Percentiles rank a stretch among this genome's conserved stretches.
phyloP scores from a whole-genome alignment of 139 green algal species.

The Haematococcus lacustris region DNA sequence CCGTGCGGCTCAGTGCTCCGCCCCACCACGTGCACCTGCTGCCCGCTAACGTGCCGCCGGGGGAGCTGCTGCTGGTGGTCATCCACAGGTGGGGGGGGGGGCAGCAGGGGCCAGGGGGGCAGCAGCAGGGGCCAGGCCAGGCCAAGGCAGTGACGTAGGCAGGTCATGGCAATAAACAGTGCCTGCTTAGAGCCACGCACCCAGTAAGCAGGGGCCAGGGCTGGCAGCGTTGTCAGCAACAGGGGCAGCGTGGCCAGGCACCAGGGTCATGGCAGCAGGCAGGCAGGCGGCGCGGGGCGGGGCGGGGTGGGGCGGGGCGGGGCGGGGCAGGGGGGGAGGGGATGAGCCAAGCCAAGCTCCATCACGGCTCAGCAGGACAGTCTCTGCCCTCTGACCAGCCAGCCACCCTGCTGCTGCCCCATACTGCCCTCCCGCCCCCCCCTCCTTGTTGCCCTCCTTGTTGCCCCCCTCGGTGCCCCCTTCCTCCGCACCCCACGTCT shows the following conservation, averaged over 20 bases:
- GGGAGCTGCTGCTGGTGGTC: slow-evolving; percentile 42
- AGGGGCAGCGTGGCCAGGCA: neutral
- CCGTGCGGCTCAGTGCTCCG: slow-evolving; percentile 15
- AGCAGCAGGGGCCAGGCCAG: too few relatives aligned
- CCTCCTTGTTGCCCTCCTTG: too few relatives aligned
- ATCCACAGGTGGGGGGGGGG: slow-evolving; percentile 35
- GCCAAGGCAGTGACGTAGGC: too few relatives aligned
- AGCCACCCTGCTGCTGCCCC: neutral
- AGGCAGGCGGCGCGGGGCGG: too few relatives aligned
- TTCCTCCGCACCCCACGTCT: neutral
- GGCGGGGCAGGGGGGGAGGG: too few relatives aligned
- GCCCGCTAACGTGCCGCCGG: slow-evolving; percentile 14
- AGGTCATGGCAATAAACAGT: neutral
- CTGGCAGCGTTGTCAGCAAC: too few relatives aligned
- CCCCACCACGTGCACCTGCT: slow-evolving; percentile 19
- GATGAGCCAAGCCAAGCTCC: too few relatives aligned
- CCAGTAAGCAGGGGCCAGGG: too few relatives aligned
- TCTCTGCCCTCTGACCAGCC: neutral
- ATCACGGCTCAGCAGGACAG: neutral
- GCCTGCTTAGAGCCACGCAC: too few relatives aligned
- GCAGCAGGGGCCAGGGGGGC: too few relatives aligned
- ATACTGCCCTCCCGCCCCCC: neutral
- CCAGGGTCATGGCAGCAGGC: too few relatives aligned
- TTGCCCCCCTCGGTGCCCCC: neutral
- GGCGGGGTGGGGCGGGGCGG: too few relatives aligned